Base-by-base conservation (phyloP, 2,329 filamentous ascomycete species). In the Fusarium nematophilum region DNA sequence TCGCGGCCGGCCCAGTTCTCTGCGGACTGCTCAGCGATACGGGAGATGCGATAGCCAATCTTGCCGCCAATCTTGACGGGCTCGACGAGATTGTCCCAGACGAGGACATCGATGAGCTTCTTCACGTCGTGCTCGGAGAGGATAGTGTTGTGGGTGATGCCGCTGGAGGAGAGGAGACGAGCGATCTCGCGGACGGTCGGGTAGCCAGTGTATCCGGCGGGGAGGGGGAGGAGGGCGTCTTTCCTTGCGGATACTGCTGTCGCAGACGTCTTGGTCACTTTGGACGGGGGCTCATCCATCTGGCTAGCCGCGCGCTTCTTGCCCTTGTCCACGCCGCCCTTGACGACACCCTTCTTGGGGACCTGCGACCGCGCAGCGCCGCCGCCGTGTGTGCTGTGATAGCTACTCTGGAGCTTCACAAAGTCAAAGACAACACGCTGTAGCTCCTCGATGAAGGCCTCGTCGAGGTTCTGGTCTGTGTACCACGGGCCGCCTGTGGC, bases 401-500 rank as follows among this genome's bases (percentile, higher is more conserved):
- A 88, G 76, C 91, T 93, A 69, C 90, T 94, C 69, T 87, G 82
- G 9, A 80, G 80, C 68, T 89, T 88, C 59, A 97, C 86, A 58
- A 87, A 88, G 62, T 89, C 86, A 66, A 92, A 90, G 45, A 96
- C 85, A 56, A 90, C 84, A 15, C 85, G 83, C 57, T 90, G 86
- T 43, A 97, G 81, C 34, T 87, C 86, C 52, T 91, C 87, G 67
- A 98, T 93, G 73, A 99, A 92, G 54, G 90, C 90, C 62, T 91
- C 89, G 75, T 99, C 95, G 10, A 98, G 84, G 63, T 93, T 90
- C 46, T 92, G 91, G 61, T 97, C 93, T 7, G 91, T 93, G 74
- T 95, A 97, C 92, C 94, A 99, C 8, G 92, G 90, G 2, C 95
- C 95, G 40, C 95, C 95, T 0, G 93, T 96, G 39, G 96, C 91